Evolutionary conservation across 805 yeast genomes (phyloP), one percentile per base, ranked within the genome.

Genomic region (Yarrowia osloensis): DNA sequence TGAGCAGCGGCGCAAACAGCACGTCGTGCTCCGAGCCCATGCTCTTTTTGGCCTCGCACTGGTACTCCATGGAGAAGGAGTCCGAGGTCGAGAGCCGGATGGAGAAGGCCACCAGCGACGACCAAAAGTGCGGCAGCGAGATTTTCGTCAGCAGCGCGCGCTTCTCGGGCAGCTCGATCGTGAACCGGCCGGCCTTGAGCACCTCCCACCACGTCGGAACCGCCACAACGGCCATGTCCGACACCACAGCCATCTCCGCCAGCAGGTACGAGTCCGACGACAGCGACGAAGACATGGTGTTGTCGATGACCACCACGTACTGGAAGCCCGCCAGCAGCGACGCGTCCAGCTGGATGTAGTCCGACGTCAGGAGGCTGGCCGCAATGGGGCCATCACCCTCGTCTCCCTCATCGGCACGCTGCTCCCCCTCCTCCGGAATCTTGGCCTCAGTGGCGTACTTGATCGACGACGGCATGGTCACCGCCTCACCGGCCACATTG

Each of bases 51-150:
- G 66, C 54, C 35, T 61, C 66, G 19, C 66, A 61, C 33, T 61
- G 66, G 54, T 61, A 61, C 42, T 61, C 66, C 66, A 61, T 61
- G 24, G 66, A 61, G 9, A 61, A 61, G 24, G 66, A 61, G 54
- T 61, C 66, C 3, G 66, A 61, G 9, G 66, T 61, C 12, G 54
- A 61, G 2, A 61, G 54, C 1, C 66, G 15, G 44, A 61, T 35
- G 17, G 52, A 44, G 7, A 61, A 61, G 19, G 66, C 66, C 5
- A 61, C 54, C 6, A 61, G 54, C 22, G 66, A 61, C 3, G 66
- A 61, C 66, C 66, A 61, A 22, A 61, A 61, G 15, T 44, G 40
- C 5, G 66, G 66, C 40, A 61, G 54, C 2, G 54, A 44, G 19
- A 61, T 33, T 31, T 35, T 44, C 29, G 66, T 61, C 33, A 61